Percentiles rank a stretch among this genome's conserved stretches.
phyloP scores from a whole-genome alignment of 1,284 basidiomycete species.

The Exobasidium rhododendri region DNA sequence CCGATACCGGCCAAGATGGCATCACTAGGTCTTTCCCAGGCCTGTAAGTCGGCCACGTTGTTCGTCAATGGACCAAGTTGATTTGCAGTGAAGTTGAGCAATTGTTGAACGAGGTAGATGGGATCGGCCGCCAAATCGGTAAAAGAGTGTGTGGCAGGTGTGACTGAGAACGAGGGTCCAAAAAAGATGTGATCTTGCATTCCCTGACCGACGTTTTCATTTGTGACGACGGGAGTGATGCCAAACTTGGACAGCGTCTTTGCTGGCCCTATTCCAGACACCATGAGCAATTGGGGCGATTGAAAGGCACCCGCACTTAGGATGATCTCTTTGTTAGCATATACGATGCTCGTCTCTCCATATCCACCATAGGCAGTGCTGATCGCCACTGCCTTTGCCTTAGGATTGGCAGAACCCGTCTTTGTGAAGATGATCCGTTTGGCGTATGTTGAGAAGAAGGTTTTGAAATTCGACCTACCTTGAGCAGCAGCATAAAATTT shows the following conservation, averaged over 20 bases:
- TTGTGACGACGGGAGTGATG: conserved; percentile 25
- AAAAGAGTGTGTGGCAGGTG: conserved; percentile 20
- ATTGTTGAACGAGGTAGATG: conserved; percentile 24
- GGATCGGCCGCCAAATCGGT: conserved; percentile 34
- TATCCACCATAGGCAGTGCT: conserved; percentile 4
- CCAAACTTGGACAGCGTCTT: conserved; percentile 25
- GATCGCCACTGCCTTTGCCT: conserved; percentile 31
- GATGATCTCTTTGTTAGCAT: conserved; percentile 43
- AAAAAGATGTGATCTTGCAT: conserved; percentile 45
- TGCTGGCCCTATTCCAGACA: conserved; percentile 37
- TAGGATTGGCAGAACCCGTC: conserved; percentile 49
- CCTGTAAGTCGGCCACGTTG: conserved; percentile 38
- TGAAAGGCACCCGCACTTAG: conserved; percentile 46
- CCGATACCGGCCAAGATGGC: conserved; percentile 25
- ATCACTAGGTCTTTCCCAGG: conserved; percentile 29
- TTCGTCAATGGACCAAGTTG: conserved; percentile 36
- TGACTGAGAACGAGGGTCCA: conserved; percentile 35
- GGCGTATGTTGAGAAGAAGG: conserved; percentile 38
- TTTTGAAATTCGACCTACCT: conserved; percentile 39
- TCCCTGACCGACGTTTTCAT: conserved; percentile 35
- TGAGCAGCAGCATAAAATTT: conserved; percentile 28
- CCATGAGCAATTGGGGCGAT: conserved; percentile 49
- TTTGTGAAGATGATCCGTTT: conserved; percentile 53
- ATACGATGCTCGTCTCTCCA: conserved; percentile 16
- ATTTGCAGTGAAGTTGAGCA: conserved; percentile 23